Evolutionary conservation across 352 stramenopile species (phyloP).

Genomic region (Halophytophthora batemanensis): DNA sequence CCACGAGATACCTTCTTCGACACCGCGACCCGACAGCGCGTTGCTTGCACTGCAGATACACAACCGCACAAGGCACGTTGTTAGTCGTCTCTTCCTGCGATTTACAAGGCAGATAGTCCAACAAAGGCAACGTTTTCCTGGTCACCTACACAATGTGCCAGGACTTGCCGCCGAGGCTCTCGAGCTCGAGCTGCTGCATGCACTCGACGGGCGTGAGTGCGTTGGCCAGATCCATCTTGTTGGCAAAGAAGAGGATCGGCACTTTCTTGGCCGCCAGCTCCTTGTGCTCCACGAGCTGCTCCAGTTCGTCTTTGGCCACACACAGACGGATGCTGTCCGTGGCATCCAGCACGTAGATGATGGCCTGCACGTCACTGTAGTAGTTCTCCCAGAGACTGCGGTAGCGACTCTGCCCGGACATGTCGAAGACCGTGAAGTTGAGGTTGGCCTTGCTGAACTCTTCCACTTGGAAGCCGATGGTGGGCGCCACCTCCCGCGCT

Average conservation of each 20-base stretch:
- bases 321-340: slow-evolving; percentile 86
- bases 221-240: slow-evolving; percentile 85
- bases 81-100: background rate
- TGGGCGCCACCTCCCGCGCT: slow-evolving; percentile 81
- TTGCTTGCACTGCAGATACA: slow-evolving; percentile 63
- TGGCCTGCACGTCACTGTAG: slow-evolving; percentile 80
- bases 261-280: slow-evolving; percentile 67
- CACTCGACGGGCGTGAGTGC: slow-evolving; percentile 75
- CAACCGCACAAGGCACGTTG: background rate
- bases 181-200: slow-evolving; percentile 75
- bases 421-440: slow-evolving; percentile 92
- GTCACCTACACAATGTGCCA: slow-evolving; percentile 81
- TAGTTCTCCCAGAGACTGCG: slow-evolving; percentile 85
- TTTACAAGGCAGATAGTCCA: background rate
- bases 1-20: slow-evolving; percentile 83
- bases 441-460: slow-evolving; percentile 89
- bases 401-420: slow-evolving; percentile 84
- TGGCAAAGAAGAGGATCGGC: slow-evolving; percentile 84
- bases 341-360: slow-evolving; percentile 90
- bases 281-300: slow-evolving; percentile 82
- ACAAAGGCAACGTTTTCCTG: background rate
- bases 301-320: slow-evolving; percentile 84
- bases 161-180: slow-evolving; percentile 73
- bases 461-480: slow-evolving; percentile 89
- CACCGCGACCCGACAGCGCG: slow-evolving; percentile 67